Evolutionary conservation across 2,329 filamentous ascomycete species (phyloP), one percentile per base, ranked within the genome.

Genomic region (Paracamarosporium sp.): DNA sequence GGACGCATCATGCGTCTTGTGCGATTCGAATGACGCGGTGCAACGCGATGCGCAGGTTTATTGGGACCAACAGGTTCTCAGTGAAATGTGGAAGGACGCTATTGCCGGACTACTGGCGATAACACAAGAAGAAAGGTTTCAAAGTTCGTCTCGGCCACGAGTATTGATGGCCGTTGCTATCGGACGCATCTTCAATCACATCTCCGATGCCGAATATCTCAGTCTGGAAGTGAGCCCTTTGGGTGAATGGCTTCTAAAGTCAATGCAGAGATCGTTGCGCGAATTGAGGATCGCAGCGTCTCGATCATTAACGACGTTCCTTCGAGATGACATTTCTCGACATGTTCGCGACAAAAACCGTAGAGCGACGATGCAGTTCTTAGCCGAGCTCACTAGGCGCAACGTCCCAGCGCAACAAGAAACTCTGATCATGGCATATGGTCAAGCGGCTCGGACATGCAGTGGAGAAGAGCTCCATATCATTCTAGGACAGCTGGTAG

Each of bases 391-490:
- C 11, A 91, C 90, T 0, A 88, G 91, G 45, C 88, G 88, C 56
- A 85, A 88, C 53, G 81, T 86, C 7, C 77, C 88, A 5, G 83
- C 87, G 58, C 79, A 93, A 43, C 89, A 93, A 50, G 94, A 98
- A 76, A 93, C 92, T 17, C 89, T 91, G 62, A 89, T 98, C 56
- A 81, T 95, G 77, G 90, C 91, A 13, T 93, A 94, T 86, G 90
- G 90, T n/a, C 89, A 92, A 70, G 82, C 97, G 47, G 94, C 92
- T 59, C 84, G 86, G 56, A 83, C 89, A 9, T 89, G 91, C 43
- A 85, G 87, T 15, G 91, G 95, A 60, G 88, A 94, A 61, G 92
- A 97, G 72, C 85, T 97, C 54, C 95, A 95, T 66, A 85, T 97
- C 51, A 90, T 95, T 22, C 81, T 99, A 28, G 84, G 96, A 55